A percentile compares a stretch with the other conserved stretches of the same genome.
These are phyloP conservation scores for Auriscalpium microsporum DNA, from an alignment of 768 basidiomycete genomes.

Conservation along the genomic window DNA sequence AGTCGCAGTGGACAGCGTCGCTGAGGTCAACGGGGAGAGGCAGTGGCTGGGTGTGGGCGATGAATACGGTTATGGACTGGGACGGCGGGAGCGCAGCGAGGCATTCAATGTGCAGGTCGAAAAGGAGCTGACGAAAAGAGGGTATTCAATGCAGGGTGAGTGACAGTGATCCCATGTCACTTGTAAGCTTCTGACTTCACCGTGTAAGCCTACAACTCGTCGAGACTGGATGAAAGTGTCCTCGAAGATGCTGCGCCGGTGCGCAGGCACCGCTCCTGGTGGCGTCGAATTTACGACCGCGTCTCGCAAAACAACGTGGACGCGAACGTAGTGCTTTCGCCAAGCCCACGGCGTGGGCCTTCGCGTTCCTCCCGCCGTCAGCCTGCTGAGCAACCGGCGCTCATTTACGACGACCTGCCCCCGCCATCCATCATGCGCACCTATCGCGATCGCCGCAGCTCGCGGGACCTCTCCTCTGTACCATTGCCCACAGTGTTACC, in stretches of 20 bases:
- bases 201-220: too few species aligned
- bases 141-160: conserved; percentile 2
- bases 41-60: conserved; percentile 47
- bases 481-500: not conserved
- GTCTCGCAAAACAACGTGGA: conserved; percentile 11
- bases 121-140: conserved; percentile 38
- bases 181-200: too few species aligned
- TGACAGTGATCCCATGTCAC: not conserved
- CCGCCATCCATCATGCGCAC: conserved; percentile 27
- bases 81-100: conserved; percentile 41
- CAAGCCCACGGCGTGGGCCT: too few species aligned
- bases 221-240: not conserved
- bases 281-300: conserved; percentile 13
- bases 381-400: conserved; percentile 12
- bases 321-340: not conserved
- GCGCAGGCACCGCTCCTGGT: conserved; percentile 11
- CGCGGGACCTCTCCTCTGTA: not conserved
- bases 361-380: conserved; percentile 5
- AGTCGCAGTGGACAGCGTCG: conserved; percentile 1
- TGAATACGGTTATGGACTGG: conserved; percentile 36
- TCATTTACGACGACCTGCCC: conserved; percentile 32
- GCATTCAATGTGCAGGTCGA: conserved; percentile 45
- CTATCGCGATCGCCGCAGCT: conserved; percentile 16
- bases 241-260: not conserved
- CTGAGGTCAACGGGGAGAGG: conserved; percentile 29